Evolutionary conservation across 495 filamentous ascomycete species (phyloP), one percentile per base, ranked within the genome.

Genomic region (Ascobolus immersus): DNA sequence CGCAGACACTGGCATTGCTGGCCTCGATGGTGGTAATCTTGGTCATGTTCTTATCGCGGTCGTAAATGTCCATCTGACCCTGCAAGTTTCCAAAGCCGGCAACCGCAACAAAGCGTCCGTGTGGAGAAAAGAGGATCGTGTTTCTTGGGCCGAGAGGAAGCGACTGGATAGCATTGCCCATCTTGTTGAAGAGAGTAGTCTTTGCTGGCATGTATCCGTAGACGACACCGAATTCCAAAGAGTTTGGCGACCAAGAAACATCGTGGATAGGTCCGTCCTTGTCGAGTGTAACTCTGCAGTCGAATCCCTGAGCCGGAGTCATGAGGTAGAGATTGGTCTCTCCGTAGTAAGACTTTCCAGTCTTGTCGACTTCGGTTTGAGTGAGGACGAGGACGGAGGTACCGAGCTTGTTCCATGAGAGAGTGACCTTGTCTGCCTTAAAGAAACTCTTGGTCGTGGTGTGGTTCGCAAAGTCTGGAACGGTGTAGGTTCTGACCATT

Each of bases 191-290:
- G 40, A 94, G 78, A 33, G 80, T 91, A 2, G 86, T 86, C 58
- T 93, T 94, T 13, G 89, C 78, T 9, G 86, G 86, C 76, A 91
- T 96, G 52, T 76, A 93, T 30, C 86, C 86, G 49, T 96, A 96
- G 14, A 91, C 68, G 14, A 96, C 86, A 42, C 79, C 86, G 46
- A 96, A 96, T 52, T 92, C 80, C 55, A 78, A 84, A 22, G 77
- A 84, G 53, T 81, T 92, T 14, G 86, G 80, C 11, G 79, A 90
- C 86, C 86, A 96, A n/a, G 74, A 64, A 24, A 96, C 86, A 47
- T 96, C 86, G 53, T 96, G 84, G 42, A 96, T 94, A 12, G 86
- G 86, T 1, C 86, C 86, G 49, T 94, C 82, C 55, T 93, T 94
- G 61, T 96, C 86, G 18, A 94, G 63, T 33, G 79, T 65, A 44